A percentile compares a stretch with the other conserved stretches of the same genome.
These are phyloP conservation scores for Anaeromyces robustus DNA, from an alignment of 192 early-diverging fungal genomes.

Conservation along the genomic window DNA sequence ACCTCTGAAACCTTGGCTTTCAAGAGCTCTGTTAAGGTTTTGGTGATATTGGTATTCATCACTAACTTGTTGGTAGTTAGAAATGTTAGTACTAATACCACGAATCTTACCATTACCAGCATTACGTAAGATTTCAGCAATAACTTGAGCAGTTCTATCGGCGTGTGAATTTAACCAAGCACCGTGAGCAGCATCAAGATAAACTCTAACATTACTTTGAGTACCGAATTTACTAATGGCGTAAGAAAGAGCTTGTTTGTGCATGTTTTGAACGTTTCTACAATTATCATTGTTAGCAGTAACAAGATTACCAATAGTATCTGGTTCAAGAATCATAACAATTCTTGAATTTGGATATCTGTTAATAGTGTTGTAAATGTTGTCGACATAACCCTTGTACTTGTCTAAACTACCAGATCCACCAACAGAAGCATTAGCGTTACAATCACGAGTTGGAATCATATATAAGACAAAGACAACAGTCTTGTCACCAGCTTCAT, in stretches of 20 bases:
- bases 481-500: not conserved
- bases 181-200: constrained; percentile 25
- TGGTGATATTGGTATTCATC: constrained; percentile 12
- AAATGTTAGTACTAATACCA: constrained; percentile 23
- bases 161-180: constrained; percentile 21
- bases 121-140: constrained; percentile 8
- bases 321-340: constrained; percentile 24
- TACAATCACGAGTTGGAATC: constrained; percentile 26
- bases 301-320: constrained; percentile 21
- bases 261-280: constrained; percentile 5
- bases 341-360: not conserved
- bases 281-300: constrained; percentile 12
- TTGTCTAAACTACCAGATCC: constrained; percentile 9
- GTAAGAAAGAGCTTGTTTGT: constrained; percentile 20
- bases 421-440: constrained; percentile 23
- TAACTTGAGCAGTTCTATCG: constrained; percentile 6
- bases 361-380: constrained; percentile 3
- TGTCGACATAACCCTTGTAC: constrained; percentile 28
- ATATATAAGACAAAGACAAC: constrained; percentile 23
- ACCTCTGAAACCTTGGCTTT: constrained; percentile 4
- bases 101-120: constrained; percentile 11
- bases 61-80: constrained; percentile 22
- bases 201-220: constrained; percentile 12
- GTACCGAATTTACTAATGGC: constrained; percentile 16
- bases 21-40: constrained; percentile 3